Evolutionary conservation across 768 basidiomycete genomes (phyloP), one percentile per base, ranked within the genome.

Genomic region (Trametes elegans): DNA sequence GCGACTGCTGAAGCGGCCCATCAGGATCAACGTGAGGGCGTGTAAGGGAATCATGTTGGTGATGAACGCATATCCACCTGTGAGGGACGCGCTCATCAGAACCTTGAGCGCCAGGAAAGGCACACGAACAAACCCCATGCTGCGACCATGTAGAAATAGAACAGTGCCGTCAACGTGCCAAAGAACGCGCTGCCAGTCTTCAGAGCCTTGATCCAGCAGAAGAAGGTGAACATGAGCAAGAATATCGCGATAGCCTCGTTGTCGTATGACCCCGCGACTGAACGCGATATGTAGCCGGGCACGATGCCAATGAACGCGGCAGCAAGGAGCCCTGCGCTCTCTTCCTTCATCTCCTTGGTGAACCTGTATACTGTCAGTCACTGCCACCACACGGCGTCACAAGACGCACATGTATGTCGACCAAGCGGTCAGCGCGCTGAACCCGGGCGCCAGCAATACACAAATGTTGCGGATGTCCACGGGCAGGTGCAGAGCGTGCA

Each of bases 111-210:
- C 11, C 40, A 36, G 14, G 35, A 26, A 36, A 19, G 16, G 16
- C 2, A 41, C 9, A 5, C 5, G 3, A 6, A 49, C 41, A 41
- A 23, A 89, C 96, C 97, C 97, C 97, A 99, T 27, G 97, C 97
- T 48, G 97, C 96, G n/a, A 99, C 97, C 97, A 99, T 99, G 80
- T 98, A 99, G 63, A 98, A 98, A 75, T 99, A 99, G 74, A 98
- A 98, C 3, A 98, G 74, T 16, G 95, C 97, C 40, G 97, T 87
- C 35, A 91, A 66, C 23, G 91, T 90, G 19, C 93, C 96, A 62
- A 84, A 97, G 57, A 96, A 81, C 1, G 93, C 94, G 57, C 93
- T 96, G 38, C 97, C 97, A 41, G 83, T 81, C 73, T 98, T 98
- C 50, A 98, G 76, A 23, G 97, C 95, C 64, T 90, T 92, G 70